Evolutionary conservation across 2,329 filamentous ascomycete genomes (phyloP), one percentile per base, ranked within the genome.

Genomic region (Trichoderma sp.): DNA sequence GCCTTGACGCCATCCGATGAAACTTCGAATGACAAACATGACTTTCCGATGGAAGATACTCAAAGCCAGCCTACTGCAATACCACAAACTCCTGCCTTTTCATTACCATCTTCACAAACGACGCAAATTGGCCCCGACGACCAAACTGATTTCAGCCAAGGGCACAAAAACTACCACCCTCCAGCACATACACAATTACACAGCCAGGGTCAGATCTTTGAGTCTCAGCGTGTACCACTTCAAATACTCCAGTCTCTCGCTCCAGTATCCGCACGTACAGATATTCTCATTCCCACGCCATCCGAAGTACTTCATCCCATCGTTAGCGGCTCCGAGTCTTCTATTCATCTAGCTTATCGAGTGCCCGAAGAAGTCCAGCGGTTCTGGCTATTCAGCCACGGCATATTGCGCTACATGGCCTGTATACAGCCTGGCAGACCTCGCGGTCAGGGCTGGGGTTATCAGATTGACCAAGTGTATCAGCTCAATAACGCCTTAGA

Each of bases 341-440:
- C 89, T 73, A 82, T 90, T 64, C 85, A 86, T 70, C 82, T 88
- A 55, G 78, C 80, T 19, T 89, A 86, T 79, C 83, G 81, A 60
- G 83, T 91, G 27, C 86, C 87, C 1, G 75, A 79, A 3, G 81
- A 83, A 19, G 86, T 89, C 5, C 80, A 78, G 21, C 87, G 89
- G n/a, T 82, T 90, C 73, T 91, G 89, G 89, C 80, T 91, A 19
- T 88, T 89, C 72, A 81, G 86, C 81, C 19, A 78, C 74, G 37
- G 85, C 82, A 78, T 85, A 68, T 76, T 91, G 10, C 84, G 81
- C 64, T 89, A 90, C 74, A 88, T 91, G 83, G 88, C 87, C 16
- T 82, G 82, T 13, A 82, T 90, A 19, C 81, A 85, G 0, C 76
- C 79, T 0, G 79, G 83, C 0, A 83, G 83, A n/a, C 83, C 83